These are phyloP conservation scores for Herpetospermum pedunculosum DNA, from an alignment of 306 rosid genomes.

Conservation along the genomic window DNA sequence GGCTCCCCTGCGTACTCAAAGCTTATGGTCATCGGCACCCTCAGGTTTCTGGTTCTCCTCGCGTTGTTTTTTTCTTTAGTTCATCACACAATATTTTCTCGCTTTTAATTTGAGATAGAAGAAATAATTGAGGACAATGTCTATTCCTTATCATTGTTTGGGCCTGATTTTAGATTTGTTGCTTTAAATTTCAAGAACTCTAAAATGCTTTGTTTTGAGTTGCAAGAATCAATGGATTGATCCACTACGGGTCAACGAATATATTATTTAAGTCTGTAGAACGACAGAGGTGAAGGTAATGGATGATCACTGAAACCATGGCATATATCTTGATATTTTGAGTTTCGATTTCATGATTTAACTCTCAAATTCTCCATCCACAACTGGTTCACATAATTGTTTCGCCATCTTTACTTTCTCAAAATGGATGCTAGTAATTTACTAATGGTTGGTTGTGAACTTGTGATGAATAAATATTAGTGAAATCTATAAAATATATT, in stretches of 20 bases:
- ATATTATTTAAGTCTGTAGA: no score
- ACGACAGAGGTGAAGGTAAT: neutral
- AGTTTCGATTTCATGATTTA: neutral
- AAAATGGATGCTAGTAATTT: neutral
- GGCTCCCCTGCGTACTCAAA: conserved; percentile 28
- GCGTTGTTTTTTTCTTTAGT: neutral
- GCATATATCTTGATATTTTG: neutral
- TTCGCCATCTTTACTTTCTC: neutral
- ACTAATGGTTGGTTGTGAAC: neutral
- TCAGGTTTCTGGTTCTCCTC: conserved; percentile 10
- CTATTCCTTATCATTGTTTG: neutral
- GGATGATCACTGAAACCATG: neutral
- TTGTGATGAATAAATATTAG: neutral
- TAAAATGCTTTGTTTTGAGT: neutral
- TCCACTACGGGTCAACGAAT: neutral
- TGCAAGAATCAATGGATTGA: neutral
- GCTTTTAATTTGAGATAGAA: neutral
- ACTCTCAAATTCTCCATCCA: neutral
- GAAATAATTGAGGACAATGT: neutral
- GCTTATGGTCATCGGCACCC: conserved; percentile 47
- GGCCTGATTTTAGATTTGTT: neutral
- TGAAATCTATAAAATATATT: neutral
- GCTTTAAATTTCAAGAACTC: no score
- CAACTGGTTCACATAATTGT: neutral
- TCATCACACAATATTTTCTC: neutral